Conservation (phyloP, 352 stramenopile species). For the Globisporangium sylvaticum region DNA sequence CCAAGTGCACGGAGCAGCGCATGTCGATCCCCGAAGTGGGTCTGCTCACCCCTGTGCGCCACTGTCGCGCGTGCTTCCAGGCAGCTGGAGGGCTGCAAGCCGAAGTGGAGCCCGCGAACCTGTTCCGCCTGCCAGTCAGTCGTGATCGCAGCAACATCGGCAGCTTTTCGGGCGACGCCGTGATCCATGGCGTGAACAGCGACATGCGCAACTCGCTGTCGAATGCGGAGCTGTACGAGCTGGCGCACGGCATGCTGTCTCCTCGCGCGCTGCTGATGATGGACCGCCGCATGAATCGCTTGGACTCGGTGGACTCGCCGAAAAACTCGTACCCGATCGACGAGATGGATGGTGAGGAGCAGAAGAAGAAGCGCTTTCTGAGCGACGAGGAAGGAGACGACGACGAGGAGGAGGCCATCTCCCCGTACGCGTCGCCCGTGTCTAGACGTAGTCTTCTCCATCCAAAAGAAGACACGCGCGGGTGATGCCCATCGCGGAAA, state of each 20-base stretch:
- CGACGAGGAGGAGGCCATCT: conserved; percentile 16
- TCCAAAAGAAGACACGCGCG: conserved; percentile 25
- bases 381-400: conserved; percentile 15
- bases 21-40: conserved; percentile 81
- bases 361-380: conserved; percentile 13
- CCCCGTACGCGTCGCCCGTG: conserved; percentile 17
- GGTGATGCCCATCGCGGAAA: conserved; percentile 2
- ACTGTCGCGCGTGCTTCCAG: conserved; percentile 77
- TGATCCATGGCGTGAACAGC: conserved; percentile 19
- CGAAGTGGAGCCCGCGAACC: conserved; percentile 59
- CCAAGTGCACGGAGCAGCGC: conserved; percentile 76
- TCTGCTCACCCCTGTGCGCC: conserved; percentile 69
- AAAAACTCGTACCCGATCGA: conserved; percentile 42
- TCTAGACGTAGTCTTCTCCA: conserved; percentile 21
- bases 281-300: conserved; percentile 51
- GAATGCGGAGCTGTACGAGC: conserved; percentile 79
- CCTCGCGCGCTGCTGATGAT: conserved; percentile 63
- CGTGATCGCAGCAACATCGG: background rate
- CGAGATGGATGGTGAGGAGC: conserved; percentile 20
- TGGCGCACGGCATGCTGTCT: conserved; percentile 76
- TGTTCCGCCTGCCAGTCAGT: conserved; percentile 39
- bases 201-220: conserved; percentile 29
- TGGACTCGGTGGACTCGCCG: conserved; percentile 77
- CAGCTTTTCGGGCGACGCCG: conserved; percentile 11
- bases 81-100: conserved; percentile 58